These are phyloP conservation scores for Clarireedia sp. DNA, from an alignment of 2,329 filamentous ascomycete genomes.

Conservation along the genomic window DNA sequence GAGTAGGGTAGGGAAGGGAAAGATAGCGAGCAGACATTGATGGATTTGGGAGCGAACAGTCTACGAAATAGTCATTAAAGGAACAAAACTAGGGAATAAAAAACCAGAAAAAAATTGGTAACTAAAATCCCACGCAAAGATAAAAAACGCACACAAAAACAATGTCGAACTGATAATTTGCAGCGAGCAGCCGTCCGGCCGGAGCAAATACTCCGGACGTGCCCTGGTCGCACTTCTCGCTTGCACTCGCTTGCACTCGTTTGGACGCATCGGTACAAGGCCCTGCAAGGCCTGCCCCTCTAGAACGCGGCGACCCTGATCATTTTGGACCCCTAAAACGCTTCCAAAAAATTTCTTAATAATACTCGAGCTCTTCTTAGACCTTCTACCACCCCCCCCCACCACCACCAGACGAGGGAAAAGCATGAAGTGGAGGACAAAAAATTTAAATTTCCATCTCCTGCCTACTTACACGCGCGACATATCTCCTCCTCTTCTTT, in stretches of 20 bases:
- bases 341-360: not conserved
- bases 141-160: too few relatives aligned
- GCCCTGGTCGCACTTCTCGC: not conserved
- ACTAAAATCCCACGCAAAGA: too few relatives aligned
- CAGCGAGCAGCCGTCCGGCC: not conserved
- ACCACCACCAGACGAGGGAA: not conserved
- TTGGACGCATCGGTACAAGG: not conserved
- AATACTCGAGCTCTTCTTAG: not conserved
- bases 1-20: too few relatives aligned
- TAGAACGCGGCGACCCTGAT: not conserved
- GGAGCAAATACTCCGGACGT: constrained; percentile 2
- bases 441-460: not conserved
- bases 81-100: too few relatives aligned
- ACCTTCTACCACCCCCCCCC: not conserved
- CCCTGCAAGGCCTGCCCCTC: not conserved
- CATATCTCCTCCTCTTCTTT: not conserved
- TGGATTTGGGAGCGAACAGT: too few relatives aligned
- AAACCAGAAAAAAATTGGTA: too few relatives aligned
- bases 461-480: not conserved
- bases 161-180: too few relatives aligned
- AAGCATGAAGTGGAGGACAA: not conserved
- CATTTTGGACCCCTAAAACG: not conserved
- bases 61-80: too few relatives aligned
- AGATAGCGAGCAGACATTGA: too few relatives aligned
- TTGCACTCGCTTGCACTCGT: constrained; percentile 1